Conservation (phyloP, 495 filamentous ascomycete genomes). For the Penicillium diatomitis region DNA sequence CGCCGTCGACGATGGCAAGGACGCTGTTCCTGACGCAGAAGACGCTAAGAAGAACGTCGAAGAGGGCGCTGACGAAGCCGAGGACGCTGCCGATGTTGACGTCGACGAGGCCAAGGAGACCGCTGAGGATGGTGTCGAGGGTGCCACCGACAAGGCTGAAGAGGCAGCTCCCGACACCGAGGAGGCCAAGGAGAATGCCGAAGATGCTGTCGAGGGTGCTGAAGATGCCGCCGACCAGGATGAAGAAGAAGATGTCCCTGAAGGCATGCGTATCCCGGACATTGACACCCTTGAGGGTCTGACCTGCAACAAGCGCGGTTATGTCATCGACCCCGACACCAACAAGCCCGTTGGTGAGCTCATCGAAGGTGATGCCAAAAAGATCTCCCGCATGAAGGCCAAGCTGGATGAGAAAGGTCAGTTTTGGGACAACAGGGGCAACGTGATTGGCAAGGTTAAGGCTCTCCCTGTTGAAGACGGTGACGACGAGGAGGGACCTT, state of each 20-base stretch:
- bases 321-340: slow-evolving; percentile 40
- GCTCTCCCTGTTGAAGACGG: slow-evolving; percentile 49
- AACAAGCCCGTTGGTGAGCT: slow-evolving; percentile 51
- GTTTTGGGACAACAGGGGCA: slow-evolving; percentile 52
- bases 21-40: slow-evolving; percentile 12
- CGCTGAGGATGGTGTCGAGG: slow-evolving; percentile 24
- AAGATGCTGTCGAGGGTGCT: slow-evolving; percentile 21
- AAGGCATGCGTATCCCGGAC: slow-evolving; percentile 35
- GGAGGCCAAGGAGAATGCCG: slow-evolving; percentile 21
- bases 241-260: no score
- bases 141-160: slow-evolving; percentile 18
- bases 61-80: slow-evolving; percentile 15
- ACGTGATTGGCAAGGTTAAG: slow-evolving; percentile 50
- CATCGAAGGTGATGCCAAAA: slow-evolving; percentile 51
- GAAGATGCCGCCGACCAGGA: slow-evolving; percentile 28
- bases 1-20: slow-evolving; percentile 10
- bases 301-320: slow-evolving; percentile 53
- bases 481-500: slow-evolving; percentile 46
- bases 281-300: slow-evolving; percentile 53
- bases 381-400: slow-evolving; percentile 45
- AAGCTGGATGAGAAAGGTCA: slow-evolving; percentile 53
- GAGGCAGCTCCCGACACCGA: slow-evolving; percentile 17
- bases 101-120: slow-evolving; percentile 12
- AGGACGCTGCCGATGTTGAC: slow-evolving; percentile 19
- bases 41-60: slow-evolving; percentile 17